Evolutionary conservation across 805 yeast species (phyloP).

Genomic region (Ogataea sp.): DNA sequence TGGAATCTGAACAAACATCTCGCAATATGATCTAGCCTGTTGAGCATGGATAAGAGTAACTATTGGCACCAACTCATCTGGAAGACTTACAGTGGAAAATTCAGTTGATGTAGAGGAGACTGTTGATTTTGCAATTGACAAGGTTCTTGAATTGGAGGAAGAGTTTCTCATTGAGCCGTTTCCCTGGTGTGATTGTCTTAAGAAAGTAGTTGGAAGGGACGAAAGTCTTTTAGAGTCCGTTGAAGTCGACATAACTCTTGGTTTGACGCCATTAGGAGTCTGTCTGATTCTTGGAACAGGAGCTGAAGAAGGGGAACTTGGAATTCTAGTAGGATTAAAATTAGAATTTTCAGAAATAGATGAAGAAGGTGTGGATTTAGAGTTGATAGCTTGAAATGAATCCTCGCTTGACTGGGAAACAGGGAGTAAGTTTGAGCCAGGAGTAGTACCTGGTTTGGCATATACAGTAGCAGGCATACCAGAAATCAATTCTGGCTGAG

Average conservation of each 20-base stretch:
- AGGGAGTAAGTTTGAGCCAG: too few species aligned
- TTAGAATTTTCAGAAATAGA: constrained; percentile 1
- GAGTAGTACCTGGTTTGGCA: too few species aligned
- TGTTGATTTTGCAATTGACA: constrained; percentile 9
- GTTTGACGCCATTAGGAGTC: background rate
- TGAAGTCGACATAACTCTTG: background rate
- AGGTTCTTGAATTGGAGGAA: constrained; percentile 9
- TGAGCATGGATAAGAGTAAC: constrained; percentile 70
- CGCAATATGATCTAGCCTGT: constrained; percentile 54
- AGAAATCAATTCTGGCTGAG: too few species aligned
- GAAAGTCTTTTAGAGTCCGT: constrained; percentile 16
- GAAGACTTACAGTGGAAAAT: constrained; percentile 16
- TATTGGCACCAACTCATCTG: constrained; percentile 50
- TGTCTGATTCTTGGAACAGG: background rate
- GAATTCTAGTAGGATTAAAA: too few species aligned
- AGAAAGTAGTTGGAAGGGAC: constrained; percentile 22
- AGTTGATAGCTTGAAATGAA: background rate
- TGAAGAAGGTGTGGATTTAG: constrained; percentile 2
- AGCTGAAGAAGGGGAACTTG: background rate
- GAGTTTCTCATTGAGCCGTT: constrained; percentile 5
- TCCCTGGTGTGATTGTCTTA: constrained; percentile 15
- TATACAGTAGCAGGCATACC: too few species aligned
- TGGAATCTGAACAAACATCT: constrained; percentile 18
- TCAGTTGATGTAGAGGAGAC: constrained; percentile 31
- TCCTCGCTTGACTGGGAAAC: background rate